These are phyloP conservation scores for Adansonia gregorii DNA, from an alignment of 441 rosid species.

Conservation along the genomic window DNA sequence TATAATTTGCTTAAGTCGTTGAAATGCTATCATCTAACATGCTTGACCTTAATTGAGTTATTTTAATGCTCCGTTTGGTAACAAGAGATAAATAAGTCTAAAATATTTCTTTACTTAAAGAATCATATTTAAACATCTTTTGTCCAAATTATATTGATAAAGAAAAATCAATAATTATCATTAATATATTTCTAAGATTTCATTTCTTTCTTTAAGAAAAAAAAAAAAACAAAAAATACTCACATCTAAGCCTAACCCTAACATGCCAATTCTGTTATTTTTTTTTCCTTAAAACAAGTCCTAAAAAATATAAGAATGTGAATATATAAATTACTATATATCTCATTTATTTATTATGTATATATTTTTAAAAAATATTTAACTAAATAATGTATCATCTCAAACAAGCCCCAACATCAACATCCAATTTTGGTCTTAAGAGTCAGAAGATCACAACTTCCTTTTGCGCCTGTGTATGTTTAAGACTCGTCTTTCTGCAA, in stretches of 20 bases:
- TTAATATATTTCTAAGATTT: not conserved
- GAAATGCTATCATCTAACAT: not conserved
- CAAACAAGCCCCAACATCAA: conserved; percentile 20
- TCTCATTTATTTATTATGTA: too few relatives aligned
- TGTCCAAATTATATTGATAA: not conserved
- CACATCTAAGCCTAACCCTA: not conserved
- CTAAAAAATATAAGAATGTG: too few relatives aligned
- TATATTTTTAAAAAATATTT: too few relatives aligned
- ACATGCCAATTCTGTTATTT: not conserved
- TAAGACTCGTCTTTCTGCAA: not conserved
- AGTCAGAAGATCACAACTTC: not conserved
- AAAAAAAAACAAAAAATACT: too few relatives aligned
- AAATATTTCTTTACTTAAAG: too few relatives aligned
- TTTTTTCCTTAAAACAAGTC: not conserved
- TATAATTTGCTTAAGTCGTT: not conserved
- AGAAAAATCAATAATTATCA: not conserved
- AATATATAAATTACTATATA: too few relatives aligned
- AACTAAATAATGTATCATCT: not conserved
- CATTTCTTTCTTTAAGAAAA: not conserved
- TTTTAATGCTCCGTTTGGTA: too few relatives aligned
- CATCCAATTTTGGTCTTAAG: conserved; percentile 20
- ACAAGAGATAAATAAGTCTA: too few relatives aligned
- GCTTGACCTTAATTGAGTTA: not conserved
- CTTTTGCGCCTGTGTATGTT: not conserved
- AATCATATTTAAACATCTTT: not conserved